Evolutionary conservation across 345 rosid genomes (phyloP), one percentile per base, ranked within the genome.

Genomic region (Leavenworthia alabamica): DNA sequence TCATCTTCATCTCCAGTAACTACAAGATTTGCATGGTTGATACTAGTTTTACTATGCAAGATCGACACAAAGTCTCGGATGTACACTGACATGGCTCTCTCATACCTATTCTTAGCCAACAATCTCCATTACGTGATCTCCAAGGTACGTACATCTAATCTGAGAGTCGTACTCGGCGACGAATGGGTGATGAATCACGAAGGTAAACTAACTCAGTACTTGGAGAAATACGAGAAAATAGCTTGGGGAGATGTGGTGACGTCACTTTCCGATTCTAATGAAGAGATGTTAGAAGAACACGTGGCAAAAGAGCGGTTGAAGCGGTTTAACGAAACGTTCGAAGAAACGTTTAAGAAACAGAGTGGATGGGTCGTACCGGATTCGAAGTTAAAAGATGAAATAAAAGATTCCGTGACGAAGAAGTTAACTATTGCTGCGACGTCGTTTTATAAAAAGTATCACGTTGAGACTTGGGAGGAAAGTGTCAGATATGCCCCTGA

Each of bases 41-140:
- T 85, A 20, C 87, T 90, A 11, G 68, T 90, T 19, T 31, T 87
- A 36, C 75, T 90, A 2, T 90, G 95, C 73, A 90, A 90, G 45
- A 70, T 90, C 56, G 95, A 90, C 71, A 71, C 82, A n/a, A 85
- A 72, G 41, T 82, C 90, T 7, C 74, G 78, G 42, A 39, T 49
- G 3, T 83, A 87, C 83, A 83, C 73, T 20, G 83, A 87, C 60
- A 79, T 61, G 29, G 73, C 87, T 8, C 82, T 79, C 8, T 83
- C 96, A 0, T 85, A 90, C 66, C 75, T 90, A 26, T 90, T 85
- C 75, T 48, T 90, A 2, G 88, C 96, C 6, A 90, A 85, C 66
- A 90, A 87, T 56, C 90, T 90, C 40, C 82, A 81, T 26, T 88
- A 90, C 81, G 72, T 90, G 52, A 78, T 87, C 56, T 60, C 49